Evolutionary conservation across 2,329 filamentous ascomycete species (phyloP).

Genomic region (Colletotrichum cereale): DNA sequence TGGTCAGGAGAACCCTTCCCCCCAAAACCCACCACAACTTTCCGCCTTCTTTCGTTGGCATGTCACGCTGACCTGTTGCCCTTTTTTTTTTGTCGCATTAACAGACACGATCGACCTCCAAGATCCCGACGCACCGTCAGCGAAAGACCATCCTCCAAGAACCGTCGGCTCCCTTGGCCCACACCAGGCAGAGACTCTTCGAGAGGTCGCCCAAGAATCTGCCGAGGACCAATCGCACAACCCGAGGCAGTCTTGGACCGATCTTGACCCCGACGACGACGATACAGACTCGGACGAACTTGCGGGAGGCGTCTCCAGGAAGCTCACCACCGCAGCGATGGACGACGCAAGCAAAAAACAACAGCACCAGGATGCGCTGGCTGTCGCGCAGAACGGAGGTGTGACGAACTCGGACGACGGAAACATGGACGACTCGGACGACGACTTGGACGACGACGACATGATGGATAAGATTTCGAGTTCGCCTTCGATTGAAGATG

Average conservation of each 20-base stretch:
- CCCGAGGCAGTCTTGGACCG: constrained; percentile 69
- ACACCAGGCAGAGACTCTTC: constrained; percentile 88
- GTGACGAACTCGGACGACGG: constrained; percentile 66
- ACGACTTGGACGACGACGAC: constrained; percentile 86
- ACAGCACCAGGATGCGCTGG: constrained; percentile 57
- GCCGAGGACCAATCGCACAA: constrained; percentile 78
- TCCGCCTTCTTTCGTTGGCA: constrained; percentile 15
- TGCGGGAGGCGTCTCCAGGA: constrained; percentile 55
- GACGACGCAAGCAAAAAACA: constrained; percentile 48
- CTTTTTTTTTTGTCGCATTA: constrained; percentile 25
- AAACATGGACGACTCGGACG: constrained; percentile 76
- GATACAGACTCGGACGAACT: constrained; percentile 60
- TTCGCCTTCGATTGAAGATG: constrained; percentile 98
- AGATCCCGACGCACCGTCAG: constrained; percentile 83
- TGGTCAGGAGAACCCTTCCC: background rate
- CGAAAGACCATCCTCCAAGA: constrained; percentile 78
- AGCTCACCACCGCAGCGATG: constrained; percentile 49
- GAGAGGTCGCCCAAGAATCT: constrained; percentile 82
- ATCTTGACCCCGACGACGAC: constrained; percentile 55
- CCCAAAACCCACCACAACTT: background rate
- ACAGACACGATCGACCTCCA: constrained; percentile 96
- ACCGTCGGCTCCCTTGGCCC: constrained; percentile 65
- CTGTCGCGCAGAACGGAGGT: constrained; percentile 72
- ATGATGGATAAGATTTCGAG: constrained; percentile 99
- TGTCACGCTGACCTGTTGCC: constrained; percentile 36